phyloP scores from a whole-genome alignment of 208 protist genomes.

The Endotrypanum monterogeii region DNA sequence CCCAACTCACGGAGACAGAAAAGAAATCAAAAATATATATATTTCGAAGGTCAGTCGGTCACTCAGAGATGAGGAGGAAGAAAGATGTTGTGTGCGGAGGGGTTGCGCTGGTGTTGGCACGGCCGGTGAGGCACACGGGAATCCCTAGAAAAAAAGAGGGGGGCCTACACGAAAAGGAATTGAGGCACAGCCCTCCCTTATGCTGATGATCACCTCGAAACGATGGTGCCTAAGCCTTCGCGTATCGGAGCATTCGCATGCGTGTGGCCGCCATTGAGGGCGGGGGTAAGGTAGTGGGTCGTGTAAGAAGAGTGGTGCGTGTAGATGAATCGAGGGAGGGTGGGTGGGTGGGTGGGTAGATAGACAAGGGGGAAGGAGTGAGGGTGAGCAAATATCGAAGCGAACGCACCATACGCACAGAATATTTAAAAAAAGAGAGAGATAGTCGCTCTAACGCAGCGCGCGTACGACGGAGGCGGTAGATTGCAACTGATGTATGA shows the following conservation, averaged over 20 bases:
- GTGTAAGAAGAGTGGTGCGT: not conserved
- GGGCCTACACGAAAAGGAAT: not conserved
- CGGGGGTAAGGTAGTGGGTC: not conserved
- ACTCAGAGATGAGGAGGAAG: too few species aligned
- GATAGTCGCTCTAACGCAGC: not conserved
- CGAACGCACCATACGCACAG: not conserved
- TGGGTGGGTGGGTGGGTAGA: not conserved
- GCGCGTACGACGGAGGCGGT: not conserved
- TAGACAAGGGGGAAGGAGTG: not conserved
- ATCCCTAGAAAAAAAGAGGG: too few species aligned
- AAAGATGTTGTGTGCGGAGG: too few species aligned
- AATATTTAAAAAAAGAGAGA: not conserved
- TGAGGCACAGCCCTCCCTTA: not conserved
- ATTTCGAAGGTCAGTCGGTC: too few species aligned
- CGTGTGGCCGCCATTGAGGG: not conserved
- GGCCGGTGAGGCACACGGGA: too few species aligned
- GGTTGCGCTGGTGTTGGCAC: too few species aligned
- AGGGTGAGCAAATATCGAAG: not conserved
- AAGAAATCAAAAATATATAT: too few species aligned
- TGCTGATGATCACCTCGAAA: not conserved
- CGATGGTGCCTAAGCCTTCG: not conserved
- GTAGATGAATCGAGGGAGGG: too few species aligned
- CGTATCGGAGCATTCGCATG: not conserved
- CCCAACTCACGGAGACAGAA: too few species aligned
- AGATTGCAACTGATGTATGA: not conserved